Base-by-base conservation (phyloP, 2,329 filamentous ascomycete genomes). In the Neofusicoccum parvum region DNA sequence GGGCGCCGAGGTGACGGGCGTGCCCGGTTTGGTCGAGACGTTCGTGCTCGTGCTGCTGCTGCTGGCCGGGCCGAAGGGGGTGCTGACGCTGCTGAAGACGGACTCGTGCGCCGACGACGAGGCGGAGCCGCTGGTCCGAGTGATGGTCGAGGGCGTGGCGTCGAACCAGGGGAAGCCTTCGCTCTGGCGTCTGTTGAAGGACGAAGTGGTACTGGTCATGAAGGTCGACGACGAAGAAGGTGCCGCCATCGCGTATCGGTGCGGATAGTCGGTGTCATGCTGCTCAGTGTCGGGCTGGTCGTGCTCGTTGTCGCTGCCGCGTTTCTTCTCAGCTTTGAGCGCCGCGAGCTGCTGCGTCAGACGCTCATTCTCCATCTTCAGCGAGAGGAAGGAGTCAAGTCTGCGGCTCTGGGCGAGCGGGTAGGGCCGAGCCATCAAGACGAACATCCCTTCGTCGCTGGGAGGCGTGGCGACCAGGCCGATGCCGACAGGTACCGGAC, bases 401-500 rank as follows among this genome's bases (percentile, higher is more conserved):
- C 48, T 54, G 50, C 39, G 32, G 51, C 46, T 27, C 11, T 64
- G 62, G 17, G 41, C 9, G 17, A 64, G 62, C 10, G 62, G 62
- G 34, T 56, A 56, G 5, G 62, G 62, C 41, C 62, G 62, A 6
- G 62, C 62, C 62, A 64, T 64, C 14, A 64, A 32, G n/a, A 53
- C 51, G 50, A 64, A 64, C n/a, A 64, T 23, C 14, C 62, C 50
- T 11, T 37, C 56, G 11, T 60, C 32, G 43, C 12, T 20, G n/a
- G 56, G 56, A 12, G 41, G 56, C 7, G 32, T 48, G 23, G 27
- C 43, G 36, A 46, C n/a, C n/a, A 60, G 11, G 17, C 62, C 62
- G 11, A 54, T 48, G 17, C 62, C 62, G 5, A 39, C 41, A 23
- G 62, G 23, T 41, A 45, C 34, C 10, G 41, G 49, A 4, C n/a